Percentiles rank a stretch among this genome's conserved stretches.
Conservation (phyloP, 208 protist genomes). For the Naegleria gruberi region DNA sequence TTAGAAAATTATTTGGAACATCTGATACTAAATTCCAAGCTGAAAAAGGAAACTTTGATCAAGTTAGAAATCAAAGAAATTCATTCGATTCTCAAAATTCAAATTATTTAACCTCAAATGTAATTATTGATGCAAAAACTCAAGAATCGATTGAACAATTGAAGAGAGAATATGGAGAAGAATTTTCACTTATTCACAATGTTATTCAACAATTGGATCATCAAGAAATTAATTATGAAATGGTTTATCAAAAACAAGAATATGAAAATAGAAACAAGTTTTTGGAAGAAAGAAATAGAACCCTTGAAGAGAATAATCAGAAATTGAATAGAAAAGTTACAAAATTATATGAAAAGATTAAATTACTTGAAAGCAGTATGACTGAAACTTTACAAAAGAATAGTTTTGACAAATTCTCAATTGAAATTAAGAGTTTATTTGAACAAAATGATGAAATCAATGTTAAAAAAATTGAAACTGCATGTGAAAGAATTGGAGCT, state of each 20-base stretch:
- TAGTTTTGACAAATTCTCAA: background rate
- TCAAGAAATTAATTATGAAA: background rate
- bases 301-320: background rate
- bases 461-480: too few species aligned
- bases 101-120: background rate
- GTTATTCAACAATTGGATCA: background rate
- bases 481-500: too few species aligned
- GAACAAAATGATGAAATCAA: background rate
- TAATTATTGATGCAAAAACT: background rate
- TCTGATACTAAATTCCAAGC: background rate
- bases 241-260: background rate
- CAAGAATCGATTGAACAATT: background rate
- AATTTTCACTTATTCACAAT: background rate
- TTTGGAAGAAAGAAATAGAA: background rate
- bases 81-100: background rate
- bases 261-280: background rate
- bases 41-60: background rate
- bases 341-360: background rate
- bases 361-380: background rate
- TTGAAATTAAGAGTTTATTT: background rate
- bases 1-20: background rate
- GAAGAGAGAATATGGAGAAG: background rate
- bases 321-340: background rate
- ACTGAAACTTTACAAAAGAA: background rate
- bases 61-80: background rate